Evolutionary conservation across 129 eudicot genomes (phyloP).

Genomic region (Escallonia rubra): DNA sequence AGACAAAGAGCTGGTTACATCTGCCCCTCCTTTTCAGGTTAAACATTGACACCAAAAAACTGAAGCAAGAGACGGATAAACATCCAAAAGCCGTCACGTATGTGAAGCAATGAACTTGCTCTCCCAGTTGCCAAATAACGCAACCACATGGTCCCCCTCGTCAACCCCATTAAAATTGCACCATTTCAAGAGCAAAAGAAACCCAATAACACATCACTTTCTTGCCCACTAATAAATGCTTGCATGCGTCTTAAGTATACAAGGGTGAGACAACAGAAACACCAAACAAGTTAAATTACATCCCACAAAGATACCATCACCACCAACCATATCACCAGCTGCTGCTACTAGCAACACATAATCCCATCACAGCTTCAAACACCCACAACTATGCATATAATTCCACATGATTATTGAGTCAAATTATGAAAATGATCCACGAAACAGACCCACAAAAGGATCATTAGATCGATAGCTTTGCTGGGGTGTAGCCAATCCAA

Average conservation of each 20-base stretch:
- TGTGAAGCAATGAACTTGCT: not conserved
- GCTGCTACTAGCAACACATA: not conserved
- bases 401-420: too few relatives aligned
- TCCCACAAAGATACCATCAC: not conserved
- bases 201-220: slow-evolving; percentile 11
- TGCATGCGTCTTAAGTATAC: slow-evolving; percentile 31
- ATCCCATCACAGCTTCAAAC: not conserved
- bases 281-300: slow-evolving; percentile 1
- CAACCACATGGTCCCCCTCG: not conserved
- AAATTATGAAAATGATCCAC: not conserved
- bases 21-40: too few relatives aligned
- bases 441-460: too few relatives aligned
- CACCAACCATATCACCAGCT: slow-evolving; percentile 7
- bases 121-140: not conserved
- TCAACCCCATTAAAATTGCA: slow-evolving; percentile 12
- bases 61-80: too few relatives aligned
- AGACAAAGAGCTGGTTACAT: too few relatives aligned
- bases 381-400: too few relatives aligned
- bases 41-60: too few relatives aligned
- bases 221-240: slow-evolving; percentile 9
- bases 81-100: not conserved
- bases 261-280: slow-evolving; percentile 23
- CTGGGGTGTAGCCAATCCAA: too few relatives aligned
- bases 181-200: slow-evolving; percentile 8
- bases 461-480: too few relatives aligned